These are phyloP conservation scores for Puccinia horiana DNA, from an alignment of 1,284 basidiomycete species.

Conservation along the genomic window DNA sequence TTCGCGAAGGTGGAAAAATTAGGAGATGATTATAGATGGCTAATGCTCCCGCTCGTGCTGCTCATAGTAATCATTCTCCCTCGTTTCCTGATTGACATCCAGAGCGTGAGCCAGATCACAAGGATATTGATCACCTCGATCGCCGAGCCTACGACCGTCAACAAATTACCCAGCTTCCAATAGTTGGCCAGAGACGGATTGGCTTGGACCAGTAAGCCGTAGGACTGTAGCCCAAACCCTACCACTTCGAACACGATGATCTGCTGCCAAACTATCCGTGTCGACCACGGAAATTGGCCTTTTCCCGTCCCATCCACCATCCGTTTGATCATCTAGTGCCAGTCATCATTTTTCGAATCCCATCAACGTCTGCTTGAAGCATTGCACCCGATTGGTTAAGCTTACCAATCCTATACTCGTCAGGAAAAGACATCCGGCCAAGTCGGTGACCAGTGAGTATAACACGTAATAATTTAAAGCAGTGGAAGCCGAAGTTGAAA, in stretches of 20 bases:
- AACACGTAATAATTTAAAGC: slow-evolving; percentile 17
- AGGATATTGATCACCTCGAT: slow-evolving; percentile 3
- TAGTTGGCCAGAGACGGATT: slow-evolving; percentile 3
- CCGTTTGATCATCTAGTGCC: slow-evolving; percentile 3
- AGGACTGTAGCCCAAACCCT: background rate
- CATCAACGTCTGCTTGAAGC: too few relatives aligned
- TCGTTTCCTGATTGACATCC: background rate
- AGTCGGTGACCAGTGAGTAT: background rate
- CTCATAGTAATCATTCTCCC: background rate
- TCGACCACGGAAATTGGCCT: background rate
- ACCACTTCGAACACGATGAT: background rate
- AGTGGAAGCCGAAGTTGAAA: background rate
- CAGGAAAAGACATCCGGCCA: slow-evolving; percentile 15
- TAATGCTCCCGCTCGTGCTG: too few relatives aligned
- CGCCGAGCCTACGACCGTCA: background rate
- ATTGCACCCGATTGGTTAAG: background rate
- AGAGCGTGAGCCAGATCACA: background rate
- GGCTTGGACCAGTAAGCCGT: slow-evolving; percentile 10
- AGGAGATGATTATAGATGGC: background rate
- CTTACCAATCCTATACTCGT: slow-evolving; percentile 9
- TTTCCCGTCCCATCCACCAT: background rate
- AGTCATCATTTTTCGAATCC: background rate
- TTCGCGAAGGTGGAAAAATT: slow-evolving; percentile 7
- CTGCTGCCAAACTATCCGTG: background rate
- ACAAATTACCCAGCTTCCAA: background rate